These are phyloP conservation scores for Lachnellula hyalina DNA, from an alignment of 2,329 filamentous ascomycete genomes.

Conservation along the genomic window DNA sequence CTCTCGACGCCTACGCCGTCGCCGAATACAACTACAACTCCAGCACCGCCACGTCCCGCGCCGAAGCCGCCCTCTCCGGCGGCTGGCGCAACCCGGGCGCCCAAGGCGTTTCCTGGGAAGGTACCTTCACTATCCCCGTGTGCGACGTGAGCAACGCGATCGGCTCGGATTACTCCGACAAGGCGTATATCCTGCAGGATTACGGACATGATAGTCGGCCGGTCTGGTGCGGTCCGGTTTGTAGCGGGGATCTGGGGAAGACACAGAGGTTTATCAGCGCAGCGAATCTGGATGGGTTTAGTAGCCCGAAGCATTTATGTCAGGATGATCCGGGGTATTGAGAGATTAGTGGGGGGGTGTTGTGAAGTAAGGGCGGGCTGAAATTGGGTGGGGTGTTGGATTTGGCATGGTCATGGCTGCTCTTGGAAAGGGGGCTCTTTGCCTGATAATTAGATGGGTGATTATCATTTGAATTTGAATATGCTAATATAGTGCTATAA, in stretches of 20 bases:
- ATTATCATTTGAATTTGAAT: no score
- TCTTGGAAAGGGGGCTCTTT: no score
- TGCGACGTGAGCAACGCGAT: neutral
- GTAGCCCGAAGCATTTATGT: conserved; percentile 1
- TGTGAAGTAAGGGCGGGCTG: no score
- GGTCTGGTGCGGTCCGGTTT: neutral
- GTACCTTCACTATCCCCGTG: conserved; percentile 1
- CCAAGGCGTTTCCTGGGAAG: conserved; percentile 1
- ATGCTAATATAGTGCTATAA: no score
- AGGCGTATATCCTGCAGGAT: neutral
- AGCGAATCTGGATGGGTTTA: neutral
- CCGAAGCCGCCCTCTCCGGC: neutral
- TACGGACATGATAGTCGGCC: neutral
- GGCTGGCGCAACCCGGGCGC: neutral
- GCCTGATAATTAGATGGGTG: no score
- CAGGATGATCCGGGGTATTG: neutral
- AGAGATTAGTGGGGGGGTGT: neutral
- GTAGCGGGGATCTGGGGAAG: neutral
- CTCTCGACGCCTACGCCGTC: neutral
- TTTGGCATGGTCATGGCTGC: no score
- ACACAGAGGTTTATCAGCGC: neutral
- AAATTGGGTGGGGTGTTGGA: no score
- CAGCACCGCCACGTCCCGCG: neutral
- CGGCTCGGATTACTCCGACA: neutral
- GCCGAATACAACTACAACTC: neutral